Percentiles rank a stretch among this genome's conserved stretches.
Evolutionary conservation across 1,284 basidiomycete species (phyloP).

Genomic region (Thecaphora frezii): DNA sequence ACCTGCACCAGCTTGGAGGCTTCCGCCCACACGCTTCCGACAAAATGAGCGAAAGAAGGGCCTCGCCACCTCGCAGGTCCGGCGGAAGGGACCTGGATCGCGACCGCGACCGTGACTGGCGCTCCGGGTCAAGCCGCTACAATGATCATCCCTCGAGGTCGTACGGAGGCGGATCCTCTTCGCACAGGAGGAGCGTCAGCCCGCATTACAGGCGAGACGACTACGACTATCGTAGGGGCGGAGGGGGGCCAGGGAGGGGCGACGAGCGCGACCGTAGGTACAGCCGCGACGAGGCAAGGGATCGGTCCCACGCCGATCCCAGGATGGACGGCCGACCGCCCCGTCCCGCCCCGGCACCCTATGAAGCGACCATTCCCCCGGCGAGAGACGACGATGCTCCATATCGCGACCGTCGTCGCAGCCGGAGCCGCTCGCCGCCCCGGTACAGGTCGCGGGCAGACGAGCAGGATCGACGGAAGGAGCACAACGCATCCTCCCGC

Average conservation of each 20-base stretch:
- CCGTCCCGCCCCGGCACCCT: conserved; percentile 8
- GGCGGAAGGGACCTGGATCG: neutral
- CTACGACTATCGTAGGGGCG: neutral
- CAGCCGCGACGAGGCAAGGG: conserved; percentile 1
- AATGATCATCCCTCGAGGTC: neutral
- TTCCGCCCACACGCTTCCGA: too few species aligned
- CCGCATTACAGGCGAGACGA: neutral
- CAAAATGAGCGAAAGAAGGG: conserved; percentile 1
- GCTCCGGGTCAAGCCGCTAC: neutral
- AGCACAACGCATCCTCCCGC: neutral
- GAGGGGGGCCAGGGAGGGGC: neutral
- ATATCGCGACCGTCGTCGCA: neutral
- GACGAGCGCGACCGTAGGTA: neutral
- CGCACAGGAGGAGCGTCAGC: neutral
- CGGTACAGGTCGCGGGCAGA: neutral
- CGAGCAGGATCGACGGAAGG: neutral
- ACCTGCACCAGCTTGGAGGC: too few species aligned
- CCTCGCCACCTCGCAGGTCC: conserved; percentile 1
- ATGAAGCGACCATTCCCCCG: conserved; percentile 2
- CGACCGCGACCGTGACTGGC: neutral
- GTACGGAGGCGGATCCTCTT: neutral
- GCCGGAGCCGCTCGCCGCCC: conserved; percentile 7
- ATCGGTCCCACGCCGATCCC: conserved; percentile 1
- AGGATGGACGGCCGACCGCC: conserved; percentile 1
- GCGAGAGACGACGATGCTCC: neutral